These are phyloP conservation scores for Colletotrichum orchidophilum DNA, from an alignment of 2,329 filamentous ascomycete species.

Conservation along the genomic window DNA sequence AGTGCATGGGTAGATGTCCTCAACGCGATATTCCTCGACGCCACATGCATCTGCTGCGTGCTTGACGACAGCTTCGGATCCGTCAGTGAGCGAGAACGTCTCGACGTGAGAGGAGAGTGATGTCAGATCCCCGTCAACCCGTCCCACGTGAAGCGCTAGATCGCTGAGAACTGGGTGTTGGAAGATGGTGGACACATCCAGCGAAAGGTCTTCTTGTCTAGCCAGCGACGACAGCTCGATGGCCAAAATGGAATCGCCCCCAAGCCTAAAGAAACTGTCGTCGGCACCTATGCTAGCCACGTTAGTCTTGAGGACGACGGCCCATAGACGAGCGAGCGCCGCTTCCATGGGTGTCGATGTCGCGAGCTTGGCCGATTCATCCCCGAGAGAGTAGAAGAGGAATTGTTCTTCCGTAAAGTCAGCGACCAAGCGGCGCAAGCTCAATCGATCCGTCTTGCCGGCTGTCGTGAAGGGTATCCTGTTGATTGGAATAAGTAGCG, in stretches of 20 bases:
- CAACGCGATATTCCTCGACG: no score
- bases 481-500: slow-evolving; percentile 23
- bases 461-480: slow-evolving; percentile 28
- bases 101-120: no score
- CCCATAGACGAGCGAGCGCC: slow-evolving; percentile 3
- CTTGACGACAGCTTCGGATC: no score
- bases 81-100: no score
- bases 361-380: background rate
- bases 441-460: slow-evolving; percentile 34
- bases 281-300: background rate
- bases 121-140: no score
- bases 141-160: no score
- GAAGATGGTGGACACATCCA: no score
- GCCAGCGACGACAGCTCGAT: no score
- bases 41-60: no score
- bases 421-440: background rate
- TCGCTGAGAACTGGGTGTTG: no score
- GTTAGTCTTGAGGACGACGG: background rate
- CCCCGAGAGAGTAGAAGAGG: background rate
- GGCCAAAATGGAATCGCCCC: slow-evolving; percentile 38
- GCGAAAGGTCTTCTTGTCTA: no score
- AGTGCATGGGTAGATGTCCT: slow-evolving; percentile 4
- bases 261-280: slow-evolving; percentile 38
- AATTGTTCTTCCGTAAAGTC: background rate
- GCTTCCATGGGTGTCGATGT: background rate